Evolutionary conservation across 1,139 yeast genomes (phyloP), one percentile per base, ranked within the genome.

Genomic region (Kodamaea arcana): DNA sequence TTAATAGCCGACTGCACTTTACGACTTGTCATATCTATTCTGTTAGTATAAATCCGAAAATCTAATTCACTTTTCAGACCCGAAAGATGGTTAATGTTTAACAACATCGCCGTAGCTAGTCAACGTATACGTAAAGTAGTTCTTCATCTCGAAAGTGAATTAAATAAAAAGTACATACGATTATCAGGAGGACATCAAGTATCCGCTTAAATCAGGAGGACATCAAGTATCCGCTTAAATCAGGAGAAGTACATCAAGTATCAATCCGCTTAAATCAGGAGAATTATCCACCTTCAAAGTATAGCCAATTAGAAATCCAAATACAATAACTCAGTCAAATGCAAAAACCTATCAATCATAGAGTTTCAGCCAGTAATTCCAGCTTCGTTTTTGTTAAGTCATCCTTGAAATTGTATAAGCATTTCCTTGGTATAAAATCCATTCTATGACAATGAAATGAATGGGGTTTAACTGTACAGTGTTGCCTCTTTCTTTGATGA

Each of bases 21-120:
- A n/a, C n/a, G n/a, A n/a, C n/a, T n/a, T n/a, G n/a, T n/a, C n/a
- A n/a, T n/a, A n/a, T n/a, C 22, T 18, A 9, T 18, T 7, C 6
- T 18, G 22, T 18, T 18, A 18, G 22, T 18, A 18, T 18, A 18
- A 18, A 9, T 18, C 9, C 22, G 9, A 18, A 18, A 18, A 11
- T 24, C 7, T 5, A 25, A 8, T 15, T 33, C 39, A 47, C 48
- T 65, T 58, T 61, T 88, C 97, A 88, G 97, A 72, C 96, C 94
- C 95, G 97, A 88, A 88, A 88, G 97, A 88, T 88, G 97, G 97
- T 88, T 87, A 82, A 83, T 69, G 75, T 79, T 81, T 66, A 90
- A 86, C 96, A 82, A 65, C 96, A 88, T 83, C 58, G 96, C 87
- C 76, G 56, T 51, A 64, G 86, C 94, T 83, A 83, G 94, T 79